Base-by-base conservation (phyloP, 371 early-diverging fungal genomes). In the Lichtheimia ornata region DNA sequence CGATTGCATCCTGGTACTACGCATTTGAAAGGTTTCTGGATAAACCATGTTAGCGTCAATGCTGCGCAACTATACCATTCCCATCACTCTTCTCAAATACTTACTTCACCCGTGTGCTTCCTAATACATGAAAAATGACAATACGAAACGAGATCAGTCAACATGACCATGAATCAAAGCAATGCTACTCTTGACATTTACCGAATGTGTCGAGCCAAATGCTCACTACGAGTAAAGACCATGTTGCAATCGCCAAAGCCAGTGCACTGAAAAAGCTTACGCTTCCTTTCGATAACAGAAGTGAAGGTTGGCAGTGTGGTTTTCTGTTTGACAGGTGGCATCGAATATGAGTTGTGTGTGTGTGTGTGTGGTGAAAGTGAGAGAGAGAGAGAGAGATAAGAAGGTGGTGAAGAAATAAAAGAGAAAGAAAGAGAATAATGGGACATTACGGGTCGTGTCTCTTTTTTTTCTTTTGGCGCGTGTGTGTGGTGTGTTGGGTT, bases 1-100 rank as follows among this genome's bases (percentile, higher is more conserved):
- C 85, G 72, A 53, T 71, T 74, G 55, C 85, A 85, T 18, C 78
- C 82, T n/a, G 79, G 72, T n/a, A 83, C 77, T 43, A 85, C 71
- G 63, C 85, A 85, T 61, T 74, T 74, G 67, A 77, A 85, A 1
- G 85, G 85, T 69, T 85, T 85, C 71, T 76, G 14, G 2, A 9
- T 35, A 13, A 22, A 18, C 47, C 24, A 15, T 17, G 17, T 18
- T 42, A 17, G n/a, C 17, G 53, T 40, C 35, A 27, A 20, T 20
- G 40, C 22, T 35, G 35, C 35, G 35, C 35, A 35, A 35, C 35
- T 35, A 35, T 5, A 4, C 35, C 35, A 9, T 35, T 35, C 35
- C 35, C 35, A 35, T 35, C 35, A 6, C 28, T 28, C 28, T 7
- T 4, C 7, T 17, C 22, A 22, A 17, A 43, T 56, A 24, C 24